Evolutionary conservation across 371 early-diverging fungal species (phyloP), one percentile per base, ranked within the genome.

Genomic region (Mucor piriformis): DNA sequence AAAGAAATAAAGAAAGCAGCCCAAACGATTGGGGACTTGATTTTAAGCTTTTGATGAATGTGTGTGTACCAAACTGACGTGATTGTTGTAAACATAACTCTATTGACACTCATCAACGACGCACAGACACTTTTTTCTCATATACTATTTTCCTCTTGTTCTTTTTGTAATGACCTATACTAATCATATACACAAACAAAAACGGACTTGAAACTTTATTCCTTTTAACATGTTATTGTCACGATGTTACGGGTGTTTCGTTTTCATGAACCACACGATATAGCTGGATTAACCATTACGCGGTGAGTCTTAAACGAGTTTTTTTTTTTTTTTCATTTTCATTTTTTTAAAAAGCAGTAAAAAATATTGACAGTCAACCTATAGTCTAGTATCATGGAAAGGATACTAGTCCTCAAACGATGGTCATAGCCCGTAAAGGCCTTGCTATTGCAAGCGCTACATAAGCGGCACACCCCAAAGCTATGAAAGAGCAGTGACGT

Each of bases 371-470:
- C 60, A 56, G 46, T 51, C 66, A 60, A 66, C 66, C 66, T 66
- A 66, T 66, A 66, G 66, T 66, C 66, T 61, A 60, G 52, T 35
- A 48, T 61, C 51, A 66, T 40, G 37, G 66, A 35, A 34, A 66
- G 25, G 50, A 42, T 25, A 61, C 48, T 60, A 66, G 66, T 66
- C 66, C 66, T 66, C 66, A 66, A 66, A 66, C 66, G 66, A 54
- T 46, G 23, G 55, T 42, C 66, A 61, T 54, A 33, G 16, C 46
- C 46, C 35, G 23, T 33, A 23, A 44, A 24, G 46, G 46, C 53
- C 24, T 61, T 61, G 27, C 56, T 66, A 27, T 66, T 61, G 66
- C 66, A 66, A 66, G 66, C 66, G 66, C 66, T 66, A 66, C 66
- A 52, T 66, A 59, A 66, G 66, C 66, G 40, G 61, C 52, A 60